Base-by-base conservation (phyloP, 306 rosid genomes). In the Acacia confusa region DNA sequence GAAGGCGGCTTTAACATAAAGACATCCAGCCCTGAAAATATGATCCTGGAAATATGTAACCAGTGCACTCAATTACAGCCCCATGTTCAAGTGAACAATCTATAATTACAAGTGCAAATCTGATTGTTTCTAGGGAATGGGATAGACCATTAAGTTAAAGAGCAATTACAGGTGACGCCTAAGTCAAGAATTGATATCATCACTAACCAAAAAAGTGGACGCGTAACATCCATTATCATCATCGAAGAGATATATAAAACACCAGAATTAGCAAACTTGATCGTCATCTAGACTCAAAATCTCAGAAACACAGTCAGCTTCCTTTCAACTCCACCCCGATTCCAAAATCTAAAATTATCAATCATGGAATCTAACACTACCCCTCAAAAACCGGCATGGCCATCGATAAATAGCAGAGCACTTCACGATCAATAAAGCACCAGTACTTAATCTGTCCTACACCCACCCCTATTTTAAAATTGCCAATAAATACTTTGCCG, bases 311-410 rank as follows among this genome's bases (percentile, higher is more conserved):
- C 11, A 27, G 60, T 48, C 75, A 67, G n/a, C 78, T 38, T n/a
- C 63, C 82, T n/a, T 61, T 81, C 66, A 61, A 70, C 36, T 38
- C 52, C 58, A 71, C 58, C 83, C 16, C 30, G 7, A 58, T 53
- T 32, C 72, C 47, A 36, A 75, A 75, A 55, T 83, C 79, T 75
- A 76, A 30, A 36, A 45, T 66, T 77, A 12, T 11, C 60, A 81
- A 86, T 41, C 65, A 83, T 77, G 85, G 89, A 86, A 83, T 83
- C 81, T 74, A 40, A 25, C 77, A 67, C 13, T 55, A 36, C 36
- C 13, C 24, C 40, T 4, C 13, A 55, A 55, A 20, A 55, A 2
- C n/a, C 13, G 4, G 28, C 45, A 17, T 3, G 12, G 6, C 27
- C 36, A 52, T 53, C 32, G 25, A 72, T 16, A 14, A 34, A 57